These are phyloP conservation scores for Rosa multiflora DNA, from an alignment of 306 rosid species.

Conservation along the genomic window DNA sequence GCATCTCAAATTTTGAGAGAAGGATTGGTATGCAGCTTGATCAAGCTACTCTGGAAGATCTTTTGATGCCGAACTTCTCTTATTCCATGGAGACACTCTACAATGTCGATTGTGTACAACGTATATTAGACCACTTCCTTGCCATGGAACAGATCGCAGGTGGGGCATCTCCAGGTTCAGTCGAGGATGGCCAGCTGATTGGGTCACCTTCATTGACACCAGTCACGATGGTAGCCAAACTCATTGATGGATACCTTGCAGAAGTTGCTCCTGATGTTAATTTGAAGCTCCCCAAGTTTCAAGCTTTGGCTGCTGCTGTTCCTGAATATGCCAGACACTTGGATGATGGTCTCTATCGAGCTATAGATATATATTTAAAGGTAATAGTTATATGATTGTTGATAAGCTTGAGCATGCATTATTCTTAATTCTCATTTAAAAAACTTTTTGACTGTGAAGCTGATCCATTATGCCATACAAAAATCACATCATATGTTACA, in stretches of 20 bases:
- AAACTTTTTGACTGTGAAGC: neutral
- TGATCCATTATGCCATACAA: neutral
- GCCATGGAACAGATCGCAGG: slow-evolving; percentile 73
- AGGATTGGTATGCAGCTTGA: slow-evolving; percentile 91
- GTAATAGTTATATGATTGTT: slow-evolving; percentile 36
- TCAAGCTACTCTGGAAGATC: slow-evolving; percentile 92
- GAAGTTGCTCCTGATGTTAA: slow-evolving; percentile 99
- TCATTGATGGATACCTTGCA: slow-evolving; percentile 94
- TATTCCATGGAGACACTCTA: slow-evolving; percentile 95
- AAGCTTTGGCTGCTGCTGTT: slow-evolving; percentile 90
- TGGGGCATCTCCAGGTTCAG: slow-evolving; percentile 74
- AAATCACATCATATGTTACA: neutral
- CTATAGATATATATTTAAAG: slow-evolving; percentile 91
- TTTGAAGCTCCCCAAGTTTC: slow-evolving; percentile 85
- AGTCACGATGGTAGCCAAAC: slow-evolving; percentile 89
- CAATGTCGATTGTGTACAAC: slow-evolving; percentile 90
- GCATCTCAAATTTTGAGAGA: slow-evolving; percentile 80
- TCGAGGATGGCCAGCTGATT: slow-evolving; percentile 79
- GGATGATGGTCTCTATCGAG: slow-evolving; percentile 97
- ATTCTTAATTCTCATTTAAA: too few relatives aligned
- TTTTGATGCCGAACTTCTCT: slow-evolving; percentile 92
- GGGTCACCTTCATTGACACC: slow-evolving; percentile 95
- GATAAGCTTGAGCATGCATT: neutral
- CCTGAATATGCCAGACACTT: slow-evolving; percentile 95
- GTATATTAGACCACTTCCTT: slow-evolving; percentile 87